Evolutionary conservation across 2,329 filamentous ascomycete species (phyloP), one percentile per base, ranked within the genome.

Genomic region (Podosphaera aphanis): DNA sequence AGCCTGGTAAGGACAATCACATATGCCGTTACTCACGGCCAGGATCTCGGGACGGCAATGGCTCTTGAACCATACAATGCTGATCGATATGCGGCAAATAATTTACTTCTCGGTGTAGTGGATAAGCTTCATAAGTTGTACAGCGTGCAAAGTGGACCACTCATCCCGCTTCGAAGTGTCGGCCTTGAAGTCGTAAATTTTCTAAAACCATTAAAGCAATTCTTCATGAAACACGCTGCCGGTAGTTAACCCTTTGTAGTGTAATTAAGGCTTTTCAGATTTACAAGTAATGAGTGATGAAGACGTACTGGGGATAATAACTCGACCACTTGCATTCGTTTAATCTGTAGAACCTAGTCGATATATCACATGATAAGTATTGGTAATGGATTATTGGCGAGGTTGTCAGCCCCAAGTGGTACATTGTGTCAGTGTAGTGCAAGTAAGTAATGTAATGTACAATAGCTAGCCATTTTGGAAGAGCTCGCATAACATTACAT

Each of bases 61-160:
- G 77, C 80, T 3, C 67, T 98, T 21, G 86, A 94, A 60, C 62
- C 73, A 15, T 98, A 95, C 63, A 77, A 77, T 51, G 68, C 72
- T 1, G 83, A 90, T 57, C 72, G 86, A 35, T 98, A 92, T 61
- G 72, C 77, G 2, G 73, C 76, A 36, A 95, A 95, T 61, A 81
- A 80, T 51, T 69, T 79, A 49, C 70, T 92, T 60, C 67, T 86
- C 46, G 86, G 75, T 47, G 80, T 79, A 40, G 83, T 77, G 52
- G 88, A 95, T 63, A 88, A 94, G 64, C 66, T 95, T 53, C 85
- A 94, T 62, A 93, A 88, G 65, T 64, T 94, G 38, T 95, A 93
- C 62, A 79, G 79, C n/a, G 74, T 83, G 0, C 76, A 75, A 19
- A 77, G 73, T 49, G 83, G 83, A 0, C 85, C 85, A 1, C 63